phyloP scores from a whole-genome alignment of 176 grass and related monocot genomes.

The Ensete ventricosum region DNA sequence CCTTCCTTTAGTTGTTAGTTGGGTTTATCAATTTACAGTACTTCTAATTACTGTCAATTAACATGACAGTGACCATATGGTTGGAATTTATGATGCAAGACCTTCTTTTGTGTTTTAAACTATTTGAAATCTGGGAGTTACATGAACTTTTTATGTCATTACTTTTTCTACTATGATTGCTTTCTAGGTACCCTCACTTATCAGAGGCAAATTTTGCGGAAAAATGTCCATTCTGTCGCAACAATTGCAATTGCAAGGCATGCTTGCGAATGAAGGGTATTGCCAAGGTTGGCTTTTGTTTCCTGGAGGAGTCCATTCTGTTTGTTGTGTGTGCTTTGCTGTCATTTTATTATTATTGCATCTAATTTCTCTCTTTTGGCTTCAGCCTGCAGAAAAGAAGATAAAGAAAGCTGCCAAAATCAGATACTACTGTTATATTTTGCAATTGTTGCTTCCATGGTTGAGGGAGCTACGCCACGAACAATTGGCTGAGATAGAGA shows the following conservation, averaged over 20 bases:
- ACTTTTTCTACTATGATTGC: not conserved
- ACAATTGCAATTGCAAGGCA: conserved; percentile 70
- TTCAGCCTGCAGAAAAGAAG: not conserved
- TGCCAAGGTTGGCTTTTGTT: conserved; percentile 28
- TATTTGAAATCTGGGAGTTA: too few species aligned
- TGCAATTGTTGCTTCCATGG: conserved; percentile 50
- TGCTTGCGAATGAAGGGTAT: conserved; percentile 43
- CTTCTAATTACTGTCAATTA: too few species aligned
- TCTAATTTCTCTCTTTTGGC: not conserved
- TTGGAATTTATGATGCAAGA: too few species aligned
- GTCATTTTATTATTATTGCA: too few species aligned
- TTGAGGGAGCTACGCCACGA: conserved; percentile 38
- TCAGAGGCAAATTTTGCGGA: conserved; percentile 36
- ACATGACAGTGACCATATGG: too few species aligned
- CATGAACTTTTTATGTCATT: too few species aligned
- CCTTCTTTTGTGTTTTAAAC: too few species aligned
- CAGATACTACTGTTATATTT: conserved; percentile 34
- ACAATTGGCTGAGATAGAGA: conserved; percentile 45
- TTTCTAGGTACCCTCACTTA: conserved; percentile 49
- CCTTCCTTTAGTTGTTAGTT: too few species aligned
- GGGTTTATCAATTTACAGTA: too few species aligned
- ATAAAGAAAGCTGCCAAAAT: not conserved
- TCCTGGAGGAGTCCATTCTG: too few species aligned
- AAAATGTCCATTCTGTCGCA: conserved; percentile 50
- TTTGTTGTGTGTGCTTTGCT: too few species aligned